These are phyloP conservation scores for Kodamaea alishanica DNA, from an alignment of 1,139 yeast species.

Conservation along the genomic window DNA sequence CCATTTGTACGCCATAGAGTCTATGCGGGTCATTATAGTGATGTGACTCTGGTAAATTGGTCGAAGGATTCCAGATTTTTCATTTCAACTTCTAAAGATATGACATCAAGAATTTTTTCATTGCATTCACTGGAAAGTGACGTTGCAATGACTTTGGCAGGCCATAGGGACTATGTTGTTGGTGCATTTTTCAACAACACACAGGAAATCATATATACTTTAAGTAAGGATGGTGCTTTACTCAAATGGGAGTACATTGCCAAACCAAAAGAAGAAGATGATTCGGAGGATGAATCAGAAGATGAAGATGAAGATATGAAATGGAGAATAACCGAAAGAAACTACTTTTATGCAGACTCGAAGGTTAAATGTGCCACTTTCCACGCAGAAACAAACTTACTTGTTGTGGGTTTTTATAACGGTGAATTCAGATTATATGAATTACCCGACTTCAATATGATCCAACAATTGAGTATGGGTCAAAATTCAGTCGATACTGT, in stretches of 20 bases:
- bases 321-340: slow-evolving; percentile 83
- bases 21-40: slow-evolving; percentile 90
- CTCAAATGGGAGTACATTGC: slow-evolving; percentile 85
- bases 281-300: slow-evolving; percentile 33
- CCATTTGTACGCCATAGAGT: slow-evolving; percentile 90
- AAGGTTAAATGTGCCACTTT: slow-evolving; percentile 79
- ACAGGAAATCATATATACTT: slow-evolving; percentile 86
- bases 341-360: slow-evolving; percentile 70
- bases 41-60: slow-evolving; percentile 79
- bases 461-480: slow-evolving; percentile 91
- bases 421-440: slow-evolving; percentile 96
- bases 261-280: slow-evolving; percentile 38
- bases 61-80: slow-evolving; percentile 86
- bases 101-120: slow-evolving; percentile 86
- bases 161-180: slow-evolving; percentile 86
- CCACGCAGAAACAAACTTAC: slow-evolving; percentile 64
- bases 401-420: slow-evolving; percentile 85
- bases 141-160: slow-evolving; percentile 84
- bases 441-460: slow-evolving; percentile 61
- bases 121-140: slow-evolving; percentile 67
- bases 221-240: slow-evolving; percentile 92
- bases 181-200: slow-evolving; percentile 80
- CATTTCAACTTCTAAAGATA: slow-evolving; percentile 81
- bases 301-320: slow-evolving; percentile 33
- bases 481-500: slow-evolving; percentile 86